Percentiles rank a stretch among this genome's conserved stretches.
Evolutionary conservation across 257 asterid genomes (phyloP).

Genomic region (Jasminum sambac): DNA sequence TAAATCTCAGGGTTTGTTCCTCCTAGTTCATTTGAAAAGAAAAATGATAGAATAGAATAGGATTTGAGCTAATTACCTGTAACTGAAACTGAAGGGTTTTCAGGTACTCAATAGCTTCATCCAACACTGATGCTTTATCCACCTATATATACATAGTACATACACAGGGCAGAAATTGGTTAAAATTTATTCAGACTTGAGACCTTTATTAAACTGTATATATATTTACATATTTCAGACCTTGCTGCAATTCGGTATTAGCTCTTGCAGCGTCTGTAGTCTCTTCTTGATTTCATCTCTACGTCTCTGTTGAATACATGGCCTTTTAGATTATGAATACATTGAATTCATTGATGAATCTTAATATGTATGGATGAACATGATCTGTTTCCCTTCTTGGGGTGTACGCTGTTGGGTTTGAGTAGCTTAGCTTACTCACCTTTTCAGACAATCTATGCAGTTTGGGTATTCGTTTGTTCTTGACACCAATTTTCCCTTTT

Average conservation of each 20-base stretch:
- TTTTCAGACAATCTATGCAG: neutral
- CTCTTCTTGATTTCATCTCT: neutral
- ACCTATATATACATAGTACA: neutral
- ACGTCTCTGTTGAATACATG: neutral
- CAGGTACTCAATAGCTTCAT: constrained; percentile 1
- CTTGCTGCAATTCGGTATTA: neutral
- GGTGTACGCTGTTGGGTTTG: neutral
- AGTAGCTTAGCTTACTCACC: neutral
- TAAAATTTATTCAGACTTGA: neutral
- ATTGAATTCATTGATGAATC: neutral
- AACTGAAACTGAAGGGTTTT: constrained; percentile 6
- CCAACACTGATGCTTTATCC: neutral
- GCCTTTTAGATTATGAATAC: neutral
- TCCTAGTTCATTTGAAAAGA: neutral
- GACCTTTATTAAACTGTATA: neutral
- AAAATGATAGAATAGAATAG: neutral
- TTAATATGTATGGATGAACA: neutral
- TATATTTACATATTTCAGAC: neutral
- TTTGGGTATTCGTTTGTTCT: neutral
- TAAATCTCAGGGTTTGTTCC: neutral
- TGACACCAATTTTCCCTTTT: neutral
- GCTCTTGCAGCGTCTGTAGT: neutral
- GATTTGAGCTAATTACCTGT: neutral
- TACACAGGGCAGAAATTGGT: neutral
- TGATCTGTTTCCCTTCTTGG: neutral